A percentile compares a stretch with the other conserved stretches of the same genome.
phyloP scores from a whole-genome alignment of 1,284 basidiomycete species.

The Neonothopanus nambi region DNA sequence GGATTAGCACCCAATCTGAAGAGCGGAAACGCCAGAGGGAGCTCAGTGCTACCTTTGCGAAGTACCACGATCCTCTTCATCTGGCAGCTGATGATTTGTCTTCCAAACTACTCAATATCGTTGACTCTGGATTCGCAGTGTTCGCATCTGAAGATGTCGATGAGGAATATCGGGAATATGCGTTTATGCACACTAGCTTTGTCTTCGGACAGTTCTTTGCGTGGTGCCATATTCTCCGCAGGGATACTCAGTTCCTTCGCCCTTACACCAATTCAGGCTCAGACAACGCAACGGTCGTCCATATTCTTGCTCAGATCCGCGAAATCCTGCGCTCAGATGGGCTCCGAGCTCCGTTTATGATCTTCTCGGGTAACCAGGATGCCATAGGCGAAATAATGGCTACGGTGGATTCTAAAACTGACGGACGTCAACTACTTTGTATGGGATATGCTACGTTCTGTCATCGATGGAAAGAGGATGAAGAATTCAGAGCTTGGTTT shows the following conservation, averaged over 20 bases:
- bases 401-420: constrained; percentile 2
- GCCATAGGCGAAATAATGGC: constrained; percentile 10
- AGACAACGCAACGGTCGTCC: neutral
- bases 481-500: constrained; percentile 6
- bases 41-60: neutral
- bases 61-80: constrained; percentile 12
- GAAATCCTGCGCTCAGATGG: constrained; percentile 1
- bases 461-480: constrained; percentile 6
- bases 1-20: constrained; percentile 6
- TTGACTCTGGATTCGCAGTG: neutral
- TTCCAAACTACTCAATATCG: constrained; percentile 8
- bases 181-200: constrained; percentile 7
- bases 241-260: constrained; percentile 7
- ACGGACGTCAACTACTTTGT: constrained; percentile 7
- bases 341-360: neutral
- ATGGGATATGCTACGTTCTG: constrained; percentile 13
- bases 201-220: constrained; percentile 13
- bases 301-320: constrained; percentile 4
- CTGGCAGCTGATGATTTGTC: constrained; percentile 11
- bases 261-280: neutral
- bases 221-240: constrained; percentile 11
- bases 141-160: neutral
- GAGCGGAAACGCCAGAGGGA: constrained; percentile 1
- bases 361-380: constrained; percentile 5
- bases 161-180: neutral